Evolutionary conservation across 2,329 filamentous ascomycete species (phyloP).

Genomic region (Trichophyton mentagrophytes): DNA sequence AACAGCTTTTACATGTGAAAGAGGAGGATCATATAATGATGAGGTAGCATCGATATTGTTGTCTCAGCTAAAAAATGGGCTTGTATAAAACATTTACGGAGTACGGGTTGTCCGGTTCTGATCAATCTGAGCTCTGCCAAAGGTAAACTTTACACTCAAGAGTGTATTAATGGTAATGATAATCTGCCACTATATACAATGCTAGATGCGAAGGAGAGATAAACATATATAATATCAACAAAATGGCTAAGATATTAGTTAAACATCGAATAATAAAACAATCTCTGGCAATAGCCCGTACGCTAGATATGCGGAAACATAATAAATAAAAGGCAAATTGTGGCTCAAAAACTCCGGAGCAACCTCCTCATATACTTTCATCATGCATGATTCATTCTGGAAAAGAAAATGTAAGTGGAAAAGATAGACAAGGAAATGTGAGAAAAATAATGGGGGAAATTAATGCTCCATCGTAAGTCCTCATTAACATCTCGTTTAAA

Average conservation of each 20-base stretch:
- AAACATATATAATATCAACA: neutral
- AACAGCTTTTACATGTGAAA: too few species aligned
- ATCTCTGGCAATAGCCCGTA: neutral
- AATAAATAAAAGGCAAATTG: neutral
- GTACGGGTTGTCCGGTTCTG: too few species aligned
- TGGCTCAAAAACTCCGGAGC: neutral
- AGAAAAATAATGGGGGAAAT: neutral
- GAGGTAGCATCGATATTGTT: too few species aligned
- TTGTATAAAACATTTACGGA: too few species aligned
- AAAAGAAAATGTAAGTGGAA: neutral
- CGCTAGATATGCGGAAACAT: neutral
- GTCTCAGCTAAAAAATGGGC: too few species aligned
- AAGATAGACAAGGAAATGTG: neutral
- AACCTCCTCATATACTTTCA: neutral
- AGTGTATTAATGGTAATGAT: too few species aligned
- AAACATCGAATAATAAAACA: neutral
- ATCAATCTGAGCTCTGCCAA: too few species aligned
- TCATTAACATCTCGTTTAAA: neutral
- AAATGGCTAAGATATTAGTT: neutral
- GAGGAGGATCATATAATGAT: too few species aligned
- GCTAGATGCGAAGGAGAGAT: neutral
- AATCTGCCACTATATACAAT: too few species aligned
- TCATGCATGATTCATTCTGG: conserved; percentile 1
- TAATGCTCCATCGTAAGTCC: neutral
- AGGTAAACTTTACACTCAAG: too few species aligned